Evolutionary conservation across 2,329 filamentous ascomycete genomes (phyloP).

Genomic region (Mycosphaerella sp.): DNA sequence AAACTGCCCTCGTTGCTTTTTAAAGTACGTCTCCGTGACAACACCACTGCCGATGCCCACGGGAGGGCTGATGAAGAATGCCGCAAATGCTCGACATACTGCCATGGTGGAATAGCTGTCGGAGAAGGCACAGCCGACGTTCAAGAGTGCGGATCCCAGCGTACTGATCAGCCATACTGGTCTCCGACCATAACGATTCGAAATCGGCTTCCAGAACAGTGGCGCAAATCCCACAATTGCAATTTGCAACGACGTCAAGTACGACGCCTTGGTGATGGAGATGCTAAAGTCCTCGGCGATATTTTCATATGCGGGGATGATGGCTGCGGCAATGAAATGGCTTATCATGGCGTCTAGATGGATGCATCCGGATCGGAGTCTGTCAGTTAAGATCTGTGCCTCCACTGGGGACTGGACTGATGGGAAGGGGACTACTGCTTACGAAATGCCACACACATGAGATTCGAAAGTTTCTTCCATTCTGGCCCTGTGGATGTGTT

Average conservation of each 20-base stretch:
- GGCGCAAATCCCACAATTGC: conserved; percentile 49
- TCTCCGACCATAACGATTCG: conserved; percentile 49
- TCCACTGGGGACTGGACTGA: too few species aligned
- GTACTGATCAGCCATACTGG: conserved; percentile 50
- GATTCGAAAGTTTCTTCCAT: conserved; percentile 46
- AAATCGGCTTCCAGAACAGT: conserved; percentile 52
- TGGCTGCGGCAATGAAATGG: conserved; percentile 49
- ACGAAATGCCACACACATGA: conserved; percentile 45
- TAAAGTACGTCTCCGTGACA: conserved; percentile 54
- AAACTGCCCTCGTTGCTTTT: conserved; percentile 47
- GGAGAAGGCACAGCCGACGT: conserved; percentile 49
- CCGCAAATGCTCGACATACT: conserved; percentile 47
- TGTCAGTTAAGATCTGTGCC: neutral
- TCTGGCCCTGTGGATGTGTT: conserved; percentile 31
- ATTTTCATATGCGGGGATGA: conserved; percentile 49
- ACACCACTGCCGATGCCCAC: conserved; percentile 51
- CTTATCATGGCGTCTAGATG: conserved; percentile 45
- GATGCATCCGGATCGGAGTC: neutral
- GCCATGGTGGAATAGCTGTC: conserved; percentile 46
- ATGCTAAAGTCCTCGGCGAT: conserved; percentile 48
- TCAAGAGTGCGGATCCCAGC: conserved; percentile 44
- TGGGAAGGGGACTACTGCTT: neutral
- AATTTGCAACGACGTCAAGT: conserved; percentile 52
- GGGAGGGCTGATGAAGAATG: conserved; percentile 53
- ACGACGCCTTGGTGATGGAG: conserved; percentile 45